Evolutionary conservation across 2,329 filamentous ascomycete genomes (phyloP).

Genomic region (Calonectria henricotiae): DNA sequence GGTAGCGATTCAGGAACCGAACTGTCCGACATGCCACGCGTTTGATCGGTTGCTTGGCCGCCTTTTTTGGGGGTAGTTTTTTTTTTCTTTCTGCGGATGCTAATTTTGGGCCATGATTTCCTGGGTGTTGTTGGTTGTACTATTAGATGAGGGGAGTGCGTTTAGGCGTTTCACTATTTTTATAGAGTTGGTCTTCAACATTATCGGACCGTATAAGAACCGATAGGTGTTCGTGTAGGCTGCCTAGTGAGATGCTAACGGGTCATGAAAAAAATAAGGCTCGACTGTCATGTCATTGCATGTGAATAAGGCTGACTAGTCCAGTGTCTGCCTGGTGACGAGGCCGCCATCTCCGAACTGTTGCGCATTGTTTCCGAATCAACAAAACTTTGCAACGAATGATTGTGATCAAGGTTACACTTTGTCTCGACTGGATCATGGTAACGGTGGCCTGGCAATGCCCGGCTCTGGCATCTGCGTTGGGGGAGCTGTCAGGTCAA

Average conservation of each 20-base stretch:
- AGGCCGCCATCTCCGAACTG: background rate
- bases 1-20: conserved; percentile 61
- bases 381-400: background rate
- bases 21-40: conserved; percentile 54
- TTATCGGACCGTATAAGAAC: background rate
- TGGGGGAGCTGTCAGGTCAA: background rate
- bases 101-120: background rate
- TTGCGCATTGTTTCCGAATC: background rate
- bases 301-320: background rate
- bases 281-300: background rate
- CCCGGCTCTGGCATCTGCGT: conserved; percentile 17
- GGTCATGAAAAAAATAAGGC: background rate
- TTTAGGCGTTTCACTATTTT: background rate
- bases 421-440: conserved; percentile 16
- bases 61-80: background rate
- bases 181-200: conserved; percentile 3
- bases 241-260: background rate
- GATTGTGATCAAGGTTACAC: background rate
- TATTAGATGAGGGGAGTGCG: conserved; percentile 1
- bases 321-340: background rate
- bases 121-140: background rate
- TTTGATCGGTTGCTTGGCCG: conserved; percentile 43
- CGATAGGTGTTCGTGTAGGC: background rate
- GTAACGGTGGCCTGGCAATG: background rate
- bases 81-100: background rate